phyloP scores from a whole-genome alignment of 1,284 basidiomycete genomes.

The Neolentinus lepideus region DNA sequence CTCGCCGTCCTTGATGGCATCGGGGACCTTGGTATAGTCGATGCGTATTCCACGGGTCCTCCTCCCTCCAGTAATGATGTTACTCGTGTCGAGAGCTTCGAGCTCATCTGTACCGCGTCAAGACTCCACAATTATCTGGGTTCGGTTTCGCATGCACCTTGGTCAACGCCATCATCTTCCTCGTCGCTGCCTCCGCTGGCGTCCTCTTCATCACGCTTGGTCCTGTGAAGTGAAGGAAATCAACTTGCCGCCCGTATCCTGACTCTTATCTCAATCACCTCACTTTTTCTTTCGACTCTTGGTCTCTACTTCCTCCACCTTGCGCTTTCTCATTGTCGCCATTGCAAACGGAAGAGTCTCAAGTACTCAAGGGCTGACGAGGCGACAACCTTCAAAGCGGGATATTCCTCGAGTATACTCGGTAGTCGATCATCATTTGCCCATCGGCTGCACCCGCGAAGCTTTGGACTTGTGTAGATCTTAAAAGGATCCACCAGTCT shows the following conservation, averaged over 20 bases:
- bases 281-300: slow-evolving; percentile 24
- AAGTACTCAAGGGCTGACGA: too few species aligned
- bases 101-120: slow-evolving; percentile 21
- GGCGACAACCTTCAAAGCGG: too few species aligned
- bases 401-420: neutral
- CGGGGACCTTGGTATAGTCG: slow-evolving; percentile 27
- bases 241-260: neutral
- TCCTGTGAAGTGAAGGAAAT: slow-evolving; percentile 13
- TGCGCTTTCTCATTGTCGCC: slow-evolving; percentile 23
- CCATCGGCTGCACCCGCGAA: neutral
- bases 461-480: neutral
- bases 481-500: too few species aligned
- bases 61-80: slow-evolving; percentile 22
- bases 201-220: slow-evolving; percentile 22
- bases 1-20: slow-evolving; percentile 18
- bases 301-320: slow-evolving; percentile 21
- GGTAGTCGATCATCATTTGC: neutral
- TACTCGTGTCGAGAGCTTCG: slow-evolving; percentile 17
- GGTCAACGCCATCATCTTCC: slow-evolving; percentile 21
- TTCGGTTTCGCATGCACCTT: slow-evolving; percentile 15
- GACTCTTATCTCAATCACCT: slow-evolving; percentile 6
- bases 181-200: slow-evolving; percentile 15
- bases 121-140: neutral
- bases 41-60: slow-evolving; percentile 28
- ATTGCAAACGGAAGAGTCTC: slow-evolving; percentile 9